phyloP scores from a whole-genome alignment of 257 asterid species.

The Coffea eugenioides region DNA sequence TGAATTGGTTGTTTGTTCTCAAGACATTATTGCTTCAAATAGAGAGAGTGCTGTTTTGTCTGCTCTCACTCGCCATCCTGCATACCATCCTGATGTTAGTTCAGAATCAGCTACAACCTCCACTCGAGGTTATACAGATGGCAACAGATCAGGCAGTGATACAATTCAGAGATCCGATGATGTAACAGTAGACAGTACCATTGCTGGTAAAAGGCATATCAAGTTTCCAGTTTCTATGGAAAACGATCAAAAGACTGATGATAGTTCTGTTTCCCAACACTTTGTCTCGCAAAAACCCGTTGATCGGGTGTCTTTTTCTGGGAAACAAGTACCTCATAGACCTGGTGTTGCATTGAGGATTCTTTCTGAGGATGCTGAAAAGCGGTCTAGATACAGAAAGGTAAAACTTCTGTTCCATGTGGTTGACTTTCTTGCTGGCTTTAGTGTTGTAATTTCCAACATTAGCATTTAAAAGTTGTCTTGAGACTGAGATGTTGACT shows the following conservation, averaged over 20 bases:
- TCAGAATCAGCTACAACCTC: slow-evolving; percentile 98
- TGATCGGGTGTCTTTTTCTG: slow-evolving; percentile 58
- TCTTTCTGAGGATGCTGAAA: slow-evolving; percentile 53
- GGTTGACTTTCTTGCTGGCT: slow-evolving; percentile 1
- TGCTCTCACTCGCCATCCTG: slow-evolving; percentile 71
- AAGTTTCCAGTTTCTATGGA: slow-evolving; percentile 55
- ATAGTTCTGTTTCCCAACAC: slow-evolving; percentile 68
- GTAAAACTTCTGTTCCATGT: slow-evolving; percentile 30
- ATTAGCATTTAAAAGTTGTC: not conserved
- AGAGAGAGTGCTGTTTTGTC: slow-evolving; percentile 68
- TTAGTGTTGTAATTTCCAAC: not conserved
- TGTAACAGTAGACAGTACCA: slow-evolving; percentile 74
- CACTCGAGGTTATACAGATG: slow-evolving; percentile 63
- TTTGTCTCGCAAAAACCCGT: slow-evolving; percentile 37
- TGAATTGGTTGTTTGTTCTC: slow-evolving; percentile 90
- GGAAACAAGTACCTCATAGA: slow-evolving; percentile 76
- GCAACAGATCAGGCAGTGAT: slow-evolving; percentile 73
- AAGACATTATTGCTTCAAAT: slow-evolving; percentile 72
- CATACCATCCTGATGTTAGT: slow-evolving; percentile 78
- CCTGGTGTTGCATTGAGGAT: slow-evolving; percentile 39
- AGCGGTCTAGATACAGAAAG: slow-evolving; percentile 48
- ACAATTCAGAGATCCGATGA: slow-evolving; percentile 83
- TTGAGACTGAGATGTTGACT: not conserved
- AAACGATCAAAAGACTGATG: slow-evolving; percentile 73
- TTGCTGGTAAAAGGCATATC: slow-evolving; percentile 70